Evolutionary conservation across 257 asterid genomes (phyloP), one percentile per base, ranked within the genome.

Genomic region (Perilla frutescens): DNA sequence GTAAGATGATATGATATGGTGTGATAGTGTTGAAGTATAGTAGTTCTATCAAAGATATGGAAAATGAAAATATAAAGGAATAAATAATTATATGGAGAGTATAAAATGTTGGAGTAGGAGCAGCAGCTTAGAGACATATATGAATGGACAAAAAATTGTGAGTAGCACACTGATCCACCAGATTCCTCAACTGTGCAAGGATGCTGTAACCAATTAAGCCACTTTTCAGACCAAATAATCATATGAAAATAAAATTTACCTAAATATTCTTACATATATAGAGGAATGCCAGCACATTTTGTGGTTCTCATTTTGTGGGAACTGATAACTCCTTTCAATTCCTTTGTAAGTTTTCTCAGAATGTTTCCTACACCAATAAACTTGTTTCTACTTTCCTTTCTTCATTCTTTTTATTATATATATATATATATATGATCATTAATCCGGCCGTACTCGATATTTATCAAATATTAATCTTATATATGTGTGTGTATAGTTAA

Each of bases 101-200:
- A 48, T 59, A 71, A 29, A 59, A 60, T 45, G 68, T 71, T 47
- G 40, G 51, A 36, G 62, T 0, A 49, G 32, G 31, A 66, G 72
- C 60, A 62, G 61, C 60, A 74, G 36, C 67, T 41, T 32, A 74
- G 36, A 44, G 68, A 74, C 78, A 65, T 7, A 32, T 15, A 65
- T 65, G 67, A 74, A 74, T 56, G 72, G 78, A 65, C 78, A 74
- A 74, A 74, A 64, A 55, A 32, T 62, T 20, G 65, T 63, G 65
- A 62, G 41, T 51, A 49, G 29, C 58, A 72, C 66, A 60, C 76
- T 20, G 26, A 20, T 72, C 15, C 69, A 60, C 40, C 76, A 72
- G 77, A 72, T 64, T 65, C 78, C 78, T 65, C 73, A 64, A 56
- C 14, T 74, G 67, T 64, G 60, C 48, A 74, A 64, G 64, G 37